Evolutionary conservation across 441 rosid species (phyloP).

Genomic region (Brassica balearica): DNA sequence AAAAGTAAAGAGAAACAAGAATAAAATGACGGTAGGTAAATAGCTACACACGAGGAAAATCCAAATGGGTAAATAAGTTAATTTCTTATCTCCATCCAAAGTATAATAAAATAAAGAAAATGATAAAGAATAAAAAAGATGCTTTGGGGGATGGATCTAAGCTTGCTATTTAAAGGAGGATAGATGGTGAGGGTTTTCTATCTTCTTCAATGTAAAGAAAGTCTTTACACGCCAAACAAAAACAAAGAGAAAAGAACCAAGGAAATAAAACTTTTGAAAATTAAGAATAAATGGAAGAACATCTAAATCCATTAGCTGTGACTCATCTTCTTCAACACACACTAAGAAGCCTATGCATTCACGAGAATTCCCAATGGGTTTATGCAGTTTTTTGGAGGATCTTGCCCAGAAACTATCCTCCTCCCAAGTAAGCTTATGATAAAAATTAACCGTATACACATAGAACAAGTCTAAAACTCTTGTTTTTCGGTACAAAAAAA

Average conservation of each 20-base stretch:
- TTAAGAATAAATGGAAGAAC: constrained; percentile 70
- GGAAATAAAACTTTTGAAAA: background rate
- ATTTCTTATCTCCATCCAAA: constrained; percentile 22
- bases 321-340: constrained; percentile 99
- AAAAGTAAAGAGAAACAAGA: background rate
- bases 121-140: constrained; percentile 18
- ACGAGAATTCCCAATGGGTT: constrained; percentile 92
- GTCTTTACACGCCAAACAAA: constrained; percentile 36
- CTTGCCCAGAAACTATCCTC: constrained; percentile 97
- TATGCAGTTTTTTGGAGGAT: constrained; percentile 99
- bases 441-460: background rate
- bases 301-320: constrained; percentile 81
- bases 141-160: constrained; percentile 55
- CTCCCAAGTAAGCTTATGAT: constrained; percentile 84
- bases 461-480: background rate
- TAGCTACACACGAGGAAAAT: constrained; percentile 23
- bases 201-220: constrained; percentile 49
- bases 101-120: constrained; percentile 7
- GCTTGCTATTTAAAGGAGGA: constrained; percentile 53
- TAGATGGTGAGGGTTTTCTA: constrained; percentile 52
- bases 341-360: constrained; percentile 87
- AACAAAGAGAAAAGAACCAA: constrained; percentile 26
- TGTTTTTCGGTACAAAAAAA: background rate
- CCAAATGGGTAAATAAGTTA: constrained; percentile 20
- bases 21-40: constrained; percentile 27